Percentiles rank a stretch among this genome's conserved stretches.
Evolutionary conservation across 352 stramenopile genomes (phyloP).

Genomic region (Pythium angustatum): DNA sequence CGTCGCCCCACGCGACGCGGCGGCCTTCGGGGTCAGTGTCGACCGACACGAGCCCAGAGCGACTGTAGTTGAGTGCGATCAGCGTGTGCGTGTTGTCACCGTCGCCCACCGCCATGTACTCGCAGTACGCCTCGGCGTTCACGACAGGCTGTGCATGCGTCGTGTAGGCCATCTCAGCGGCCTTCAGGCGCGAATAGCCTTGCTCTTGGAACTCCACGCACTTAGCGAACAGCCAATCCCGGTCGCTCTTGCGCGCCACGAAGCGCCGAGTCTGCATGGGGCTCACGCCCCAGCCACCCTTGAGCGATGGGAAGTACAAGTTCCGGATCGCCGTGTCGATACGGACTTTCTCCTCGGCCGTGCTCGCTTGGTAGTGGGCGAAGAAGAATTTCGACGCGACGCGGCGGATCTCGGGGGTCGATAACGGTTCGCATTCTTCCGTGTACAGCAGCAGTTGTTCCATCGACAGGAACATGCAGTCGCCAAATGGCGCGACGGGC

Average conservation of each 20-base stretch:
- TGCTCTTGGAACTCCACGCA: conserved; percentile 77
- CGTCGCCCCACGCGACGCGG: conserved; percentile 85
- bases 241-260: conserved; percentile 62
- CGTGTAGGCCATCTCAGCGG: conserved; percentile 79
- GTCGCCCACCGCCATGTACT: conserved; percentile 84
- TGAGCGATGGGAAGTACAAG: conserved; percentile 80
- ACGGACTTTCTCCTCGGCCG: conserved; percentile 63
- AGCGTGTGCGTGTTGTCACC: conserved; percentile 79
- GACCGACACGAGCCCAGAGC: conserved; percentile 73
- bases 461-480: conserved; percentile 89
- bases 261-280: conserved; percentile 81
- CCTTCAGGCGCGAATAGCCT: conserved; percentile 74
- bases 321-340: conserved; percentile 87
- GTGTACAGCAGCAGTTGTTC: conserved; percentile 85
- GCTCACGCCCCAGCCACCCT: conserved; percentile 83
- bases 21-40: conserved; percentile 78
- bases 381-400: conserved; percentile 81
- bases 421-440: conserved; percentile 79
- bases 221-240: conserved; percentile 75
- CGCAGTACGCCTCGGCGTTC: conserved; percentile 78
- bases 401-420: conserved; percentile 63
- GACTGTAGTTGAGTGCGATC: conserved; percentile 81
- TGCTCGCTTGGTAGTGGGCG: conserved; percentile 61
- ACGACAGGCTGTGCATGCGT: conserved; percentile 68
- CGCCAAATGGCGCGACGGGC: conserved; percentile 75